phyloP scores from a whole-genome alignment of 495 filamentous ascomycete genomes.

The Penicillium ochrochloron region DNA sequence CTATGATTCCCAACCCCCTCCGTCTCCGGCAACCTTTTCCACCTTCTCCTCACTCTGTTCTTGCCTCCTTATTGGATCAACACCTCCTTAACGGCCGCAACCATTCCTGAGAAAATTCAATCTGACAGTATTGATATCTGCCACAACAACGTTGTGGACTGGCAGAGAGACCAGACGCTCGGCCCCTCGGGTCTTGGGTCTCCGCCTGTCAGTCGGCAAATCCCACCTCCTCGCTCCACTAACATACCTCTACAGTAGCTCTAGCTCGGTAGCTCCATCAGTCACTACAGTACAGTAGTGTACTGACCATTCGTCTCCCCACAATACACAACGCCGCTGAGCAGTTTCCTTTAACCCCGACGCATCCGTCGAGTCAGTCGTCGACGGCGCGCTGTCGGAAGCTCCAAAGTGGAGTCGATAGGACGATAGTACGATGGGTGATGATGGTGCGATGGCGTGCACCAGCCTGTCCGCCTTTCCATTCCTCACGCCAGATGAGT shows the following conservation, averaged over 20 bases:
- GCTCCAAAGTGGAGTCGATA: background rate
- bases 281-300: background rate
- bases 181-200: background rate
- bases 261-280: background rate
- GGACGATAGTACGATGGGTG: background rate
- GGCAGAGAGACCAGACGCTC: too few relatives aligned
- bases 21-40: constrained; percentile 8
- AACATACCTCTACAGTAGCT: background rate
- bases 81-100: constrained; percentile 5
- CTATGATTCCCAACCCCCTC: background rate
- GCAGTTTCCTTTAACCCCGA: background rate
- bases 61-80: background rate
- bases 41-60: background rate
- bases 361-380: constrained; percentile 31
- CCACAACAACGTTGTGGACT: constrained; percentile 5
- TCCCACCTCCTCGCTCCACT: background rate
- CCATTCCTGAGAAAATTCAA: constrained; percentile 4
- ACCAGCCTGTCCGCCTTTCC: constrained; percentile 46
- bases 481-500: constrained; percentile 62
- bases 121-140: constrained; percentile 8
- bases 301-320: constrained; percentile 7
- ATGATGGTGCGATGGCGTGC: constrained; percentile 27
- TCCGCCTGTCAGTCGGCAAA: background rate
- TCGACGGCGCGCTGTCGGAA: constrained; percentile 20
- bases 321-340: constrained; percentile 12